Percentiles rank a stretch among this genome's conserved stretches.
phyloP scores from a whole-genome alignment of 345 rosid species.

The Salix dunnii region DNA sequence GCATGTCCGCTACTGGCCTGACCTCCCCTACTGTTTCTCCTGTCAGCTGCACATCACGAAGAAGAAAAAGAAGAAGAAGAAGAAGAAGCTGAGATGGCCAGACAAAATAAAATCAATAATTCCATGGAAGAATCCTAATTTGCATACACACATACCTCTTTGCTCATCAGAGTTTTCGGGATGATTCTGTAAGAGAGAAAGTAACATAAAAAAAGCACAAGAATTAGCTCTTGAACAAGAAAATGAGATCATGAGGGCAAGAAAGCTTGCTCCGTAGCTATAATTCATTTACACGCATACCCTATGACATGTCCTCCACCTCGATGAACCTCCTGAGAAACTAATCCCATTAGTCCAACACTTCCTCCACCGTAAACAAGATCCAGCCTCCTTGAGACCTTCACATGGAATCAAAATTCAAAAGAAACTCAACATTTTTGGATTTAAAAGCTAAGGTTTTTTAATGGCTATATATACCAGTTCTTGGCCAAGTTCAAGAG shows the following conservation, averaged over 20 bases:
- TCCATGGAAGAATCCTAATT: not conserved
- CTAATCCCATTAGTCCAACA: constrained; percentile 66
- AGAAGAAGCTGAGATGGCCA: not conserved
- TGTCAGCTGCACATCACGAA: constrained; percentile 37
- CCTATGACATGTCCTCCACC: constrained; percentile 70
- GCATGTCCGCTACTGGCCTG: constrained; percentile 46
- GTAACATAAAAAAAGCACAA: not conserved
- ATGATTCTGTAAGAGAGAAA: constrained; percentile 50
- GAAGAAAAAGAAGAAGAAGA: not conserved
- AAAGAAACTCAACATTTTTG: not conserved
- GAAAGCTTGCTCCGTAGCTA: not conserved
- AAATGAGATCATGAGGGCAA: not conserved
- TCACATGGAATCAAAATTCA: not conserved
- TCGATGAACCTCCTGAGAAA: constrained; percentile 61
- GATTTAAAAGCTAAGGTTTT: not conserved
- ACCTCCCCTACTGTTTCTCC: constrained; percentile 63
- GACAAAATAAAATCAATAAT: not conserved
- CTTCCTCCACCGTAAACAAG: constrained; percentile 81
- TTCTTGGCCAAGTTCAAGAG: constrained; percentile 74
- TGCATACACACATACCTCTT: constrained; percentile 51
- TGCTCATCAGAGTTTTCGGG: constrained; percentile 82
- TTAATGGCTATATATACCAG: constrained; percentile 44
- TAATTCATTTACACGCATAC: constrained; percentile 20
- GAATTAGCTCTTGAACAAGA: not conserved
- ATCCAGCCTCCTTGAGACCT: constrained; percentile 56